phyloP scores from a whole-genome alignment of 345 rosid genomes.

The Eucalyptus cloeziana region DNA sequence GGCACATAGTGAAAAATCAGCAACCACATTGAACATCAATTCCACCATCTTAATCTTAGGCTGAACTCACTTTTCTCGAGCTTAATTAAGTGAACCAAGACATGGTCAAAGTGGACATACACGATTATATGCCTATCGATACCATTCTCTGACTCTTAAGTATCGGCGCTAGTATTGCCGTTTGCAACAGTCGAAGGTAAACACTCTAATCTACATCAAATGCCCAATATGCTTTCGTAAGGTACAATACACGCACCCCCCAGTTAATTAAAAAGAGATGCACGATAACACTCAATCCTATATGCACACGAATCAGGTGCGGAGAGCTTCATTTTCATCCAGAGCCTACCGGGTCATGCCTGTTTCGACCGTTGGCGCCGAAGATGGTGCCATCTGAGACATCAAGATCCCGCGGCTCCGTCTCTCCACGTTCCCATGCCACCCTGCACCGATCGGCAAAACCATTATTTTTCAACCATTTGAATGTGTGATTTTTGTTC shows the following conservation, averaged over 20 bases:
- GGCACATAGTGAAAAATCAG: accelerated
- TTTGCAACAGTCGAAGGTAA: background rate
- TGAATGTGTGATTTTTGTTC: background rate
- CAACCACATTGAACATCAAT: accelerated
- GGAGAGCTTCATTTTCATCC: background rate
- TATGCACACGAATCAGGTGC: background rate
- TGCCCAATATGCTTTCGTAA: background rate
- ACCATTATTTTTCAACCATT: background rate
- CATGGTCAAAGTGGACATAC: background rate
- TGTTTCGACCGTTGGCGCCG: background rate
- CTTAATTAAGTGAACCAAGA: background rate
- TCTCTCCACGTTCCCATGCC: background rate
- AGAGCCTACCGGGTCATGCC: background rate
- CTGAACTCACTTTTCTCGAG: background rate
- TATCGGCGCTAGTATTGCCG: background rate
- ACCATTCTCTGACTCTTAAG: background rate
- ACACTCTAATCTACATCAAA: background rate
- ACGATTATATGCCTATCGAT: background rate
- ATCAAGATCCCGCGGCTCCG: background rate
- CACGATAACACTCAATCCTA: background rate
- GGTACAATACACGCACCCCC: background rate
- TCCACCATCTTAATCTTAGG: background rate
- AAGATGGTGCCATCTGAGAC: background rate
- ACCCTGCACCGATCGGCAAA: background rate
- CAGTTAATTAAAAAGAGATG: no score